Evolutionary conservation across 2,329 filamentous ascomycete genomes (phyloP).

Genomic region (Nemania serpens): DNA sequence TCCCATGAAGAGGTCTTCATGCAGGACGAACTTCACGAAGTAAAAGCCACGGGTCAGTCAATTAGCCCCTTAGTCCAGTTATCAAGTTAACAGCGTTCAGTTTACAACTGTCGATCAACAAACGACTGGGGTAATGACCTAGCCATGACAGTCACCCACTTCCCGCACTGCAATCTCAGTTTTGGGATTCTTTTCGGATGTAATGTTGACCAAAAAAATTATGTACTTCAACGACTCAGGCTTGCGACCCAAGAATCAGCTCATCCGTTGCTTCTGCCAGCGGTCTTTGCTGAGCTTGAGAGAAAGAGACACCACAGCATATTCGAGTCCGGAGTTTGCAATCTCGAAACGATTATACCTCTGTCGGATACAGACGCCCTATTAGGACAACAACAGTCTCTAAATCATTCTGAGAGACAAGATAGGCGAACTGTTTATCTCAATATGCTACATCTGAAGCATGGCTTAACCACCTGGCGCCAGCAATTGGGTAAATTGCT

Average conservation of each 20-base stretch:
- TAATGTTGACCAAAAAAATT: not conserved
- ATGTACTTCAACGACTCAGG: slow-evolving; percentile 22
- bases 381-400: not conserved
- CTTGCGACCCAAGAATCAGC: not conserved
- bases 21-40: not conserved
- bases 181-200: slow-evolving; percentile 37
- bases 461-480: slow-evolving; percentile 32
- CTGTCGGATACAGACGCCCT: not conserved
- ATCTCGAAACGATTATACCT: slow-evolving; percentile 24
- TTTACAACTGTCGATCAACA: slow-evolving; percentile 35
- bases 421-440: slow-evolving; percentile 27
- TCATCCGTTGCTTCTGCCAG: slow-evolving; percentile 38
- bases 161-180: slow-evolving; percentile 29
- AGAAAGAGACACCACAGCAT: slow-evolving; percentile 27
- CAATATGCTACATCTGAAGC: slow-evolving; percentile 31
- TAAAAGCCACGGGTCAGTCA: slow-evolving; percentile 3
- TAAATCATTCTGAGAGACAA: slow-evolving; percentile 11
- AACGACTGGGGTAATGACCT: slow-evolving; percentile 36
- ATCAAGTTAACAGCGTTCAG: slow-evolving; percentile 15
- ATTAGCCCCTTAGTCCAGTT: not conserved
- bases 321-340: slow-evolving; percentile 25
- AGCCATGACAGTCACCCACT: slow-evolving; percentile 34
- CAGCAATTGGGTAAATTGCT: slow-evolving; percentile 12
- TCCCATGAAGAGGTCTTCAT: slow-evolving; percentile 26
- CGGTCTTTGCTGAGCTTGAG: slow-evolving; percentile 40